These are phyloP conservation scores for Calamus simplicifolius DNA, from an alignment of 176 grass and related monocot species.

Conservation along the genomic window DNA sequence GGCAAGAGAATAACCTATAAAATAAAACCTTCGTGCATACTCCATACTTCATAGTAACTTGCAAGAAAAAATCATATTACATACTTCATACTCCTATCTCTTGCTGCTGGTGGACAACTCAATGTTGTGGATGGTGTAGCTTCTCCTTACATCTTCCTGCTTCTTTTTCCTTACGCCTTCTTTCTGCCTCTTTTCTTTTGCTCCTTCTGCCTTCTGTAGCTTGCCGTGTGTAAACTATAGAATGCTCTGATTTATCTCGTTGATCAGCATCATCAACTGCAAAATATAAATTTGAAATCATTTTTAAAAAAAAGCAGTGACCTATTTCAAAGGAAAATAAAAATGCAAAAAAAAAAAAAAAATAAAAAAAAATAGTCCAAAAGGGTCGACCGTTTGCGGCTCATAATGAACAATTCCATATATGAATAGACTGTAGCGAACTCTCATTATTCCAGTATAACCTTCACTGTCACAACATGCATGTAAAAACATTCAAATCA, in stretches of 20 bases:
- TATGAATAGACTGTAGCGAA: too few species aligned
- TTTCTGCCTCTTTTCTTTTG: not conserved
- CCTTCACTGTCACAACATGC: too few species aligned
- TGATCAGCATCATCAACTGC: constrained; percentile 2
- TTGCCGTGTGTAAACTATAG: constrained; percentile 27
- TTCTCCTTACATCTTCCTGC: not conserved
- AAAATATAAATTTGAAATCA: not conserved
- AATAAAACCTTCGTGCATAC: not conserved
- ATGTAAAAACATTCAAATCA: too few species aligned
- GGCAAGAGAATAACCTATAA: not conserved
- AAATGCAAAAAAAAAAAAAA: too few species aligned
- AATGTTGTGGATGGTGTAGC: not conserved
- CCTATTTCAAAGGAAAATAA: not conserved
- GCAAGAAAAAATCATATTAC: not conserved
- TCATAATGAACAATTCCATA: too few species aligned
- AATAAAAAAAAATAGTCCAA: too few species aligned
- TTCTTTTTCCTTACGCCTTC: not conserved
- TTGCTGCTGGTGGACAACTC: constrained; percentile 34
- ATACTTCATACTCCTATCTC: not conserved
- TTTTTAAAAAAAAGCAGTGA: not conserved
- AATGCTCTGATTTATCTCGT: constrained; percentile 18
- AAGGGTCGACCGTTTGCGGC: too few species aligned
- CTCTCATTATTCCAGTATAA: too few species aligned
- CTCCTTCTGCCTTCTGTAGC: not conserved
- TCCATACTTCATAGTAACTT: not conserved